Evolutionary conservation across 176 grass and related monocot genomes (phyloP), one percentile per base, ranked within the genome.

Genomic region (Pharus latifolius): DNA sequence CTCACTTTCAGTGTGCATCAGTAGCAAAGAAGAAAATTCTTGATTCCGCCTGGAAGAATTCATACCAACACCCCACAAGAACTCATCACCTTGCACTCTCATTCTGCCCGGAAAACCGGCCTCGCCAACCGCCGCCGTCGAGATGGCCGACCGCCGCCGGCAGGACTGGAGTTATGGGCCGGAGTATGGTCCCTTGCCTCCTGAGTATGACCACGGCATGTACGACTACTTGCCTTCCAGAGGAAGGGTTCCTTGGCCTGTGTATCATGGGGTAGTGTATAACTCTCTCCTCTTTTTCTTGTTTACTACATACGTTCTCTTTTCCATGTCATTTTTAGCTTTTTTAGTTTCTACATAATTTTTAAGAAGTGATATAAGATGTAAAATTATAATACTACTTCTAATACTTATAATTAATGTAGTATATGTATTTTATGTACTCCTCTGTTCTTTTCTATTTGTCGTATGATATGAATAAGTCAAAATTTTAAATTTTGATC

Each of bases 221-320:
- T 37, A 74, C 68, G 37, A 24, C 43, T 50, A 62, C 58, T 29
- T 45, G 68, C 49, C 67, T 0, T 72, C 47, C 27, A 72, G 67
- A 27, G 32, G 43, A 12, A 74, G 61, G 19, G 61, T 9, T 2
- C 46, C 62, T 29, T 47, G 46, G 55, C 20, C 61, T 69, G 35
- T 69, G 28, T 66, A 63, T n/a, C 81, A 78, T 57, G 51, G 48
- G 57, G 78, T 69, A 60, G 3, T n/a, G n/a, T n/a, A n/a, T 54
- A 60, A 47, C 42, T 14, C 48, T 48, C 42, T 14, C 48, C 34
- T 3, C 10, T 11, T 53, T 2, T 16, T 56, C 16, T 37, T 6
- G 7, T 44, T 27, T 7, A n/a, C n/a, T n/a, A n/a, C n/a, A n/a
- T n/a, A n/a, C n/a, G n/a, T n/a, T n/a, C n/a, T n/a, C n/a, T n/a